phyloP scores from a whole-genome alignment of 108 stramenopile species.

The Discostella pseudostelligera region DNA sequence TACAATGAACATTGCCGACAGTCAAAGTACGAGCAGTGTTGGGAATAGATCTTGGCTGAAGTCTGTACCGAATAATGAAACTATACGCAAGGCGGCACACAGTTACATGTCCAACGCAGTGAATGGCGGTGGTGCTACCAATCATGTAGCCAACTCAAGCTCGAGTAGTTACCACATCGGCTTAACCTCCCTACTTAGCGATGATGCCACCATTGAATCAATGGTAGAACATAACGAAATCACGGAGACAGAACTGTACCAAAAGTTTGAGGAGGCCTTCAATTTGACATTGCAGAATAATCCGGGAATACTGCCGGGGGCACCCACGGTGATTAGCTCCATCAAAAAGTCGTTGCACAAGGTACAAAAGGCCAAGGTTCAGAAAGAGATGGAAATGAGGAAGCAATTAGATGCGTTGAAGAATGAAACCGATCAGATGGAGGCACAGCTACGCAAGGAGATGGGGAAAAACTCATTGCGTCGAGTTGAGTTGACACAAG shows the following conservation, averaged over 20 bases:
- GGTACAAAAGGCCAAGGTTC: conserved; percentile 12
- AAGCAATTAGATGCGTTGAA: conserved; percentile 22
- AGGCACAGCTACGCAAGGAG: conserved; percentile 17
- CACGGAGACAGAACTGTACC: conserved; percentile 15
- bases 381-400: conserved; percentile 18
- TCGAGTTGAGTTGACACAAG: conserved; percentile 14
- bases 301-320: conserved; percentile 34
- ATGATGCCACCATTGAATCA: conserved; percentile 20
- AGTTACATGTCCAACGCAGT: conserved; percentile 12
- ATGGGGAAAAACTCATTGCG: conserved; percentile 18
- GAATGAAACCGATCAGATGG: conserved; percentile 24
- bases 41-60: conserved; percentile 4
- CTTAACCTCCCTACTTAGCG: conserved; percentile 22
- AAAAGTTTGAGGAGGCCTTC: conserved; percentile 40
- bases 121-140: neutral
- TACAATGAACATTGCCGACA: neutral
- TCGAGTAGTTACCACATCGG: conserved; percentile 13
- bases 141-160: neutral
- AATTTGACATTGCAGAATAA: conserved; percentile 28
- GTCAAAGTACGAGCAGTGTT: neutral
- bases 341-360: conserved; percentile 33
- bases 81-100: conserved; percentile 19
- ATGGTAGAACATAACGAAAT: conserved; percentile 11
- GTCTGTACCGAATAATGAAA: neutral
- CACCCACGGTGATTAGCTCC: conserved; percentile 20